Evolutionary conservation across 129 eudicot species (phyloP), one percentile per base, ranked within the genome.

Genomic region (Chrysanthemum lavandulifolium): DNA sequence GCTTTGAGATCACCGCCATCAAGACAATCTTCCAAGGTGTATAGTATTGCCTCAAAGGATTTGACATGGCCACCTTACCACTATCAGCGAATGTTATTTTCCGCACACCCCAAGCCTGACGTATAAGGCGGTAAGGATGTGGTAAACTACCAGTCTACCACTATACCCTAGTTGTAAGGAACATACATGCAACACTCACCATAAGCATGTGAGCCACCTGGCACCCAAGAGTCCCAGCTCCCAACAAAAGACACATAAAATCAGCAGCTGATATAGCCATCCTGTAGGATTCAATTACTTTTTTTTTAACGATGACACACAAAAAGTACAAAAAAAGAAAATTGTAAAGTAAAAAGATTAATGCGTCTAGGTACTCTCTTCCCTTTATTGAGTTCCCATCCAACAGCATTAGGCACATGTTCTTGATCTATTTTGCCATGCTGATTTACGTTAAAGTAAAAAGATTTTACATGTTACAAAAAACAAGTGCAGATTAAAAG

Each of bases 191-290:
- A 33, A 59, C 58, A 74, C 96, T 77, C 84, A 94, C 98, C 98
- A 94, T 86, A 75, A 94, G 97, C 86, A 88, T 85, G 65, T 96
- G 97, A 63, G 98, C 97, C 71, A 94, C 98, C 82, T 94, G 92
- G 81, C 98, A 94, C 73, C 98, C 98, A 69, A 94, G 98, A 69
- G 98, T 90, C 51, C 98, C 98, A 1, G 96, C 97, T 64, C 98
- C 98, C 64, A 93, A 70, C 76, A 93, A 86, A 67, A 94, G 98
- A 73, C 98, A 94, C 84, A 93, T 23, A 23, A 23, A 74, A 84
- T 93, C 98, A 9, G 97, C 98, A 81, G 98, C 98, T 58, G 91
- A 84, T 82, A 78, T 70, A 47, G 95, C 90, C 84, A 90, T 79
- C 84, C 98, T 93, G 98, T 19, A 53, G 49, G 12, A 74, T 16